phyloP scores from a whole-genome alignment of 495 filamentous ascomycete genomes.

The Bombardia bombarda region DNA sequence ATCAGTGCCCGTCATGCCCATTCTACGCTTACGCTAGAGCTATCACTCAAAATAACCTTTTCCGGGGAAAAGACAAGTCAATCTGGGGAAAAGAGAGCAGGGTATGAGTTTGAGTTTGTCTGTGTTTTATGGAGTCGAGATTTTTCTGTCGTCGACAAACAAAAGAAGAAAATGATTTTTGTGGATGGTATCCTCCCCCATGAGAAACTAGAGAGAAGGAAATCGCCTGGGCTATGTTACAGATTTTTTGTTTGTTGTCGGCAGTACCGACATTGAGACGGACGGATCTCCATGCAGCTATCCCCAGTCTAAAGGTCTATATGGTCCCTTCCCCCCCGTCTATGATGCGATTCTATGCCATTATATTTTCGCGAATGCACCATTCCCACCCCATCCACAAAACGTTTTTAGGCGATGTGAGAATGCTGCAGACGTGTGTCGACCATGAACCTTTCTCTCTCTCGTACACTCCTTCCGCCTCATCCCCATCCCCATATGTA shows the following conservation, averaged over 20 bases:
- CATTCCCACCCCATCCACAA: conserved; percentile 15
- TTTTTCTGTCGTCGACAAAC: conserved; percentile 1
- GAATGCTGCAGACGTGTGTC: conserved; percentile 11
- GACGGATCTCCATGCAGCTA: conserved; percentile 17
- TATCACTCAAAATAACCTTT: no score
- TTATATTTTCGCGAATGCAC: conserved; percentile 23
- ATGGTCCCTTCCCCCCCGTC: conserved; percentile 18
- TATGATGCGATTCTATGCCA: conserved; percentile 28
- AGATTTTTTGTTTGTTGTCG: conserved; percentile 22
- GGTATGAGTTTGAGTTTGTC: no score
- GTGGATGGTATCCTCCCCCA: conserved; percentile 19
- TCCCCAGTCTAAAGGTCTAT: conserved; percentile 31
- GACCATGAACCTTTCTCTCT: conserved; percentile 14
- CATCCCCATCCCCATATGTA: conserved; percentile 17
- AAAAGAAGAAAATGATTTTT: conserved; percentile 19
- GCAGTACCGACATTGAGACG: conserved; percentile 24
- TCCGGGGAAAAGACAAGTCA: no score
- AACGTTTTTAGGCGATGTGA: conserved; percentile 14
- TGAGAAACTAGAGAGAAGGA: conserved; percentile 8
- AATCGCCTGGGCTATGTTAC: conserved; percentile 27
- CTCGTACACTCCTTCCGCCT: conserved; percentile 23
- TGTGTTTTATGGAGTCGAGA: conserved; percentile 2
- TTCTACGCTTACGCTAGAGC: no score
- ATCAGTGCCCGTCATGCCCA: no score
- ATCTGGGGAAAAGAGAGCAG: no score